Percentiles rank a stretch among this genome's conserved stretches.
These are phyloP conservation scores for Phytophthora hibernalis DNA, from an alignment of 352 stramenopile species.

Conservation along the genomic window DNA sequence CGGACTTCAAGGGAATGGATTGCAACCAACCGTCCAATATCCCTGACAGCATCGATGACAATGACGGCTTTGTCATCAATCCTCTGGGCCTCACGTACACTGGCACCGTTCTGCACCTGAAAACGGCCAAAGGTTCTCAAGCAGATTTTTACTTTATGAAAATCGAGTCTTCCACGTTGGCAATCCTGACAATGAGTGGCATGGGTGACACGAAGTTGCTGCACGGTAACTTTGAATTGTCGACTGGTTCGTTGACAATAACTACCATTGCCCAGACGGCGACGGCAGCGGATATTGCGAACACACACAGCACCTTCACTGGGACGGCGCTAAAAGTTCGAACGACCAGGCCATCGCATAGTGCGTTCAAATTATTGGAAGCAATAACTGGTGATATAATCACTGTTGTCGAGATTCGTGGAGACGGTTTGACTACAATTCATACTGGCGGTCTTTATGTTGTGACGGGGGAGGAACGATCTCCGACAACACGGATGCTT, in stretches of 20 bases:
- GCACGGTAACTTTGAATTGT: conserved; percentile 57
- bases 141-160: conserved; percentile 74
- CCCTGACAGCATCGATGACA: conserved; percentile 71
- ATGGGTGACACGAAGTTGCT: conserved; percentile 58
- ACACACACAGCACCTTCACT: conserved; percentile 37
- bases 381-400: conserved; percentile 35
- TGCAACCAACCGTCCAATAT: conserved; percentile 76
- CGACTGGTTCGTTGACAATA: conserved; percentile 60
- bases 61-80: conserved; percentile 77
- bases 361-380: conserved; percentile 56
- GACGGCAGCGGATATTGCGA: conserved; percentile 48
- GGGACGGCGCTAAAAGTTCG: conserved; percentile 47
- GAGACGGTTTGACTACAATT: conserved; percentile 59
- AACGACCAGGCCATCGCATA: conserved; percentile 28
- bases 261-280: conserved; percentile 25
- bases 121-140: conserved; percentile 59
- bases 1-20: conserved; percentile 77
- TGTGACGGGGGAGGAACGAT: conserved; percentile 54
- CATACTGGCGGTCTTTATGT: conserved; percentile 46
- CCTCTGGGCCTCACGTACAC: conserved; percentile 59
- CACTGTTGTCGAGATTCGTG: conserved; percentile 49
- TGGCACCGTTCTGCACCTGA: conserved; percentile 67
- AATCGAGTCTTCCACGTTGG: conserved; percentile 53
- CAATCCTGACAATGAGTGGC: conserved; percentile 65
- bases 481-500: conserved; percentile 26